Evolutionary conservation across 257 asterid species (phyloP).

Genomic region (Linderniella brevidens): DNA sequence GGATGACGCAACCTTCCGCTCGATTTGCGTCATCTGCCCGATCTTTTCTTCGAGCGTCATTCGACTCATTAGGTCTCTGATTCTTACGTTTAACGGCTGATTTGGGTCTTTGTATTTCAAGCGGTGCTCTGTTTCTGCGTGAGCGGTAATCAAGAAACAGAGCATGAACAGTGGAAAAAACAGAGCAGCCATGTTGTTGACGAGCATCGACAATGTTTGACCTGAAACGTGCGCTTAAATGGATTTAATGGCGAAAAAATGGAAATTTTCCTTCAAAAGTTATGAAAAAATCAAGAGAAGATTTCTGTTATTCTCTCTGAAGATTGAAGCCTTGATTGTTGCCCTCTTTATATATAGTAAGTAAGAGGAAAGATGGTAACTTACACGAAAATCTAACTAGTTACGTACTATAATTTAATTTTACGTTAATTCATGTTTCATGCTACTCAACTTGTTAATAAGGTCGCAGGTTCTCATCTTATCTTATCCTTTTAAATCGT

Average conservation of each 20-base stretch:
- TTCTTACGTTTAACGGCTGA: conserved; percentile 10
- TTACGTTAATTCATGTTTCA: neutral
- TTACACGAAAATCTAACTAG: neutral
- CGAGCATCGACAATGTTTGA: too few relatives aligned
- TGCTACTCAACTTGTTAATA: neutral
- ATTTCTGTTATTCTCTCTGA: too few relatives aligned
- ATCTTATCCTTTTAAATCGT: too few relatives aligned
- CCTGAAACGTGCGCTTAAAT: too few relatives aligned
- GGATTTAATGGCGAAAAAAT: too few relatives aligned
- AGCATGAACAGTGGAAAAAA: too few relatives aligned
- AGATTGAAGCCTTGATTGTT: too few relatives aligned
- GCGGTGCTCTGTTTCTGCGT: conserved; percentile 4
- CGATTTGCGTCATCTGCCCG: conserved; percentile 17
- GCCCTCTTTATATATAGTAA: too few relatives aligned
- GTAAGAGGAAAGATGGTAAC: neutral
- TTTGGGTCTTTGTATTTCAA: conserved; percentile 12
- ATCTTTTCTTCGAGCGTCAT: conserved; percentile 21
- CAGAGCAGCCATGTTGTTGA: too few relatives aligned
- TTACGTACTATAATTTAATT: neutral
- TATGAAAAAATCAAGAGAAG: too few relatives aligned
- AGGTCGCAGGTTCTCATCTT: neutral
- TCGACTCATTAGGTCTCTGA: conserved; percentile 10
- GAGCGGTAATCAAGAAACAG: too few relatives aligned
- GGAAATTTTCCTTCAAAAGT: too few relatives aligned
- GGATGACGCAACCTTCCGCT: conserved; percentile 7